These are phyloP conservation scores for Piloderma croceum DNA, from an alignment of 768 basidiomycete genomes.

Conservation along the genomic window DNA sequence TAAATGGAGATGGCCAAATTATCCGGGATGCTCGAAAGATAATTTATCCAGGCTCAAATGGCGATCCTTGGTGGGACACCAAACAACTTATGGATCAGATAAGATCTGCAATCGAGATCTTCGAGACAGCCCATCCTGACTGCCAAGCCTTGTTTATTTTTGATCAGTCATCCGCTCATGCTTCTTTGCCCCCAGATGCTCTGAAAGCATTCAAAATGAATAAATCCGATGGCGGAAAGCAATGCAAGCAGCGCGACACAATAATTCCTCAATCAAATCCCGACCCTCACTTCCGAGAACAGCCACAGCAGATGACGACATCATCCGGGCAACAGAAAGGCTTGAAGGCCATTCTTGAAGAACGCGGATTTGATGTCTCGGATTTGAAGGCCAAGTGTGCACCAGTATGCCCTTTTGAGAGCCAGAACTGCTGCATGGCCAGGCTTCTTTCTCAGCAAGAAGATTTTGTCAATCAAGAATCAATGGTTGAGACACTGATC, in stretches of 20 bases:
- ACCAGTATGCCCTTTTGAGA: conserved; percentile 33
- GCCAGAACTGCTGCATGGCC: conserved; percentile 31
- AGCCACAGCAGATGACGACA: conserved; percentile 32
- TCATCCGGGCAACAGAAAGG: conserved; percentile 30
- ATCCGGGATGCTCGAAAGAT: conserved; percentile 27
- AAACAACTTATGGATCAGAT: conserved; percentile 31
- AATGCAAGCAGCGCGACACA: conserved; percentile 28
- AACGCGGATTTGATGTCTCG: conserved; percentile 34
- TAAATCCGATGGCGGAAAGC: conserved; percentile 34
- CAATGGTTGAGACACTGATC: conserved; percentile 29
- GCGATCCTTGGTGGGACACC: conserved; percentile 37
- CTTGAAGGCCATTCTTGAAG: conserved; percentile 28
- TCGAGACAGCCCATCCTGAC: conserved; percentile 31
- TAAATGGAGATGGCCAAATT: conserved; percentile 20
- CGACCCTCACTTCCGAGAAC: conserved; percentile 16
- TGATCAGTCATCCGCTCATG: conserved; percentile 40
- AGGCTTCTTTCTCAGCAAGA: conserved; percentile 33
- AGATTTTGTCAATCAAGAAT: conserved; percentile 33
- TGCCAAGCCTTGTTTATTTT: conserved; percentile 32
- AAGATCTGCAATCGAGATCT: conserved; percentile 28
- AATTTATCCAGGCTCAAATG: conserved; percentile 32
- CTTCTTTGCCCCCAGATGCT: conserved; percentile 30
- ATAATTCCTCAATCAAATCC: conserved; percentile 36
- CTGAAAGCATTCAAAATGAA: conserved; percentile 41
- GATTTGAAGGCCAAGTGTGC: conserved; percentile 30